A percentile compares a stretch with the other conserved stretches of the same genome.
Conservation (phyloP, 345 rosid species). For the Brassica cretica region DNA sequence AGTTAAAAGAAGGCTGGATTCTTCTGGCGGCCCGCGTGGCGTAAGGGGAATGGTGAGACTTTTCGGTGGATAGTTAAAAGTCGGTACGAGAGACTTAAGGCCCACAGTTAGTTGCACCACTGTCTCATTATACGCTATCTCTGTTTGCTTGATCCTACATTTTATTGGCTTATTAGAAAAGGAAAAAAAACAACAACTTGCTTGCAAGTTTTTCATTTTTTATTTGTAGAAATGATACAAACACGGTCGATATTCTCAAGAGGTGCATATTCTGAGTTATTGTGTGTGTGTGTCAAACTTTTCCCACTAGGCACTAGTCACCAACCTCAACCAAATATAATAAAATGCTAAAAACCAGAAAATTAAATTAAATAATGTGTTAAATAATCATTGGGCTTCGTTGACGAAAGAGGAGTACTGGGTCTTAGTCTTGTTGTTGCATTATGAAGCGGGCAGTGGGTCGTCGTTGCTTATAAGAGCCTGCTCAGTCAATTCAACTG, state of each 20-base stretch:
- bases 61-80: conserved; percentile 3
- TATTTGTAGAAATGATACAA: not conserved
- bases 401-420: conserved; percentile 29
- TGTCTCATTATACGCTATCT: not conserved
- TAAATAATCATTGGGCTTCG: conserved; percentile 10
- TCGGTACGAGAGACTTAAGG: not conserved
- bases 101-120: not conserved
- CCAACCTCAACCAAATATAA: not conserved
- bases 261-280: not conserved
- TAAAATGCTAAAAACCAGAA: not conserved
- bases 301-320: conserved; percentile 19
- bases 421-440: conserved; percentile 34
- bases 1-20: conserved; percentile 18
- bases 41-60: conserved; percentile 2
- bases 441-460: conserved; percentile 32
- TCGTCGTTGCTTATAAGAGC: conserved; percentile 27
- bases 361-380: not conserved
- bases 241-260: not conserved
- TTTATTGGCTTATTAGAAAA: not conserved
- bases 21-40: conserved; percentile 23
- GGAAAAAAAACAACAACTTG: not conserved
- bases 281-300: conserved; percentile 15
- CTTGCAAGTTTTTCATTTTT: not conserved
- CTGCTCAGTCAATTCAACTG: conserved; percentile 35
- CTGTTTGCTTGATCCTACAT: not conserved